Conservation (phyloP, 768 basidiomycete genomes). For the Xerocomus potaroensis region DNA sequence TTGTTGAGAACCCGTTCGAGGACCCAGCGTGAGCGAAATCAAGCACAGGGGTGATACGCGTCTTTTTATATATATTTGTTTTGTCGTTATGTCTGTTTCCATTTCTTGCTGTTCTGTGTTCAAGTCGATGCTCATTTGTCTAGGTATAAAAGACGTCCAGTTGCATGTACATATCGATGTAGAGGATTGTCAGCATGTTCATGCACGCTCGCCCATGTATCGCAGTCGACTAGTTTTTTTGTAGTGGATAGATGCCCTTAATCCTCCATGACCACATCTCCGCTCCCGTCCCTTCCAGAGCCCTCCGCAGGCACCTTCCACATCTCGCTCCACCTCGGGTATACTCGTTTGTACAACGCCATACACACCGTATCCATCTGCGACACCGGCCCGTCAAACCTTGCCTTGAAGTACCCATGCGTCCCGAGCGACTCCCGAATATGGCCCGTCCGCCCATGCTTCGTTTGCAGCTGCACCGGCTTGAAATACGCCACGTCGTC, state of each 20-base stretch:
- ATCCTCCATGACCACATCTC: conserved; percentile 28
- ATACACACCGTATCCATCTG: conserved; percentile 98
- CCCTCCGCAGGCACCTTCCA: conserved; percentile 34
- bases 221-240: too few species aligned
- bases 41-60: too few species aligned
- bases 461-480: conserved; percentile 90
- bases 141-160: too few species aligned
- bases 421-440: conserved; percentile 91
- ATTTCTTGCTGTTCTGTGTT: too few species aligned
- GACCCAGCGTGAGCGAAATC: conserved; percentile 29
- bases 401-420: conserved; percentile 96
- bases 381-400: conserved; percentile 88
- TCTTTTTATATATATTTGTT: too few species aligned
- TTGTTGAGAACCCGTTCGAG: conserved; percentile 73
- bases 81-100: too few species aligned
- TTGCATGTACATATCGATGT: too few species aligned
- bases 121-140: too few species aligned
- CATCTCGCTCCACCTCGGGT: conserved; percentile 75
- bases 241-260: too few species aligned
- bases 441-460: conserved; percentile 85
- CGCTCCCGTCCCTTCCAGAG: background rate
- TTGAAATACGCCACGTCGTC: conserved; percentile 92
- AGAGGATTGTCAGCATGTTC: too few species aligned
- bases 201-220: too few species aligned
- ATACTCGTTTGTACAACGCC: conserved; percentile 92